Evolutionary conservation across 257 asterid species (phyloP).

Genomic region (Solanum virginianum): DNA sequence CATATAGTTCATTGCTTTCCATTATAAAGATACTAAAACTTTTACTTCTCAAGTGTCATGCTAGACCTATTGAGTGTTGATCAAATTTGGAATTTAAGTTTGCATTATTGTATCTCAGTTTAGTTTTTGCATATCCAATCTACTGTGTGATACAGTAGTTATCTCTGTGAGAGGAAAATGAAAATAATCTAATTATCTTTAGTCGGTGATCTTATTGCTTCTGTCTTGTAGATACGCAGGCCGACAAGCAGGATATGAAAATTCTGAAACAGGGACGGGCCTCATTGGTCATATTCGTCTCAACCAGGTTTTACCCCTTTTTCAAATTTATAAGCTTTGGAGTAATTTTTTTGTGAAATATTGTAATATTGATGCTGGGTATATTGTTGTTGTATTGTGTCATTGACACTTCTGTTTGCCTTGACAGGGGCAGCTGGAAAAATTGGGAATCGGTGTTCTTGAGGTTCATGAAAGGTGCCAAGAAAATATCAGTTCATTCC

Average conservation of each 20-base stretch:
- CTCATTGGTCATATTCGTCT: slow-evolving; percentile 92
- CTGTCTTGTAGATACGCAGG: slow-evolving; percentile 46
- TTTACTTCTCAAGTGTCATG: neutral
- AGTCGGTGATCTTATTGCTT: neutral
- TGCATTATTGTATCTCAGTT: neutral
- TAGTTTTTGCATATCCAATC: neutral
- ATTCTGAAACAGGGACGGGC: slow-evolving; percentile 32
- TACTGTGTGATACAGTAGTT: neutral
- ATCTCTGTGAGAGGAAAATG: neutral
- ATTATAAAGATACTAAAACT: neutral
- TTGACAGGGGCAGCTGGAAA: slow-evolving; percentile 43
- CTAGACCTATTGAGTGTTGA: neutral
- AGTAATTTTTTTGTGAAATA: slow-evolving; percentile 10
- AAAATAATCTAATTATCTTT: neutral
- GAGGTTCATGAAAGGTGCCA: slow-evolving; percentile 60
- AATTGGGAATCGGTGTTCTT: slow-evolving; percentile 34
- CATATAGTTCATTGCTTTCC: neutral
- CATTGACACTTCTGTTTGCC: slow-evolving; percentile 1
- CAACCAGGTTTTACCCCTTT: slow-evolving; percentile 42
- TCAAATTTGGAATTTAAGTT: neutral
- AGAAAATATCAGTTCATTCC: slow-evolving; percentile 34
- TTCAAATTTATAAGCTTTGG: slow-evolving; percentile 5
- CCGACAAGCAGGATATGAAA: slow-evolving; percentile 22
- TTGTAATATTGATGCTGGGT: neutral
- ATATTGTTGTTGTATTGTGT: neutral